Percentiles rank a stretch among this genome's conserved stretches.
Conservation (phyloP, 2,329 filamentous ascomycete genomes). For the Hypoxylon sp. region DNA sequence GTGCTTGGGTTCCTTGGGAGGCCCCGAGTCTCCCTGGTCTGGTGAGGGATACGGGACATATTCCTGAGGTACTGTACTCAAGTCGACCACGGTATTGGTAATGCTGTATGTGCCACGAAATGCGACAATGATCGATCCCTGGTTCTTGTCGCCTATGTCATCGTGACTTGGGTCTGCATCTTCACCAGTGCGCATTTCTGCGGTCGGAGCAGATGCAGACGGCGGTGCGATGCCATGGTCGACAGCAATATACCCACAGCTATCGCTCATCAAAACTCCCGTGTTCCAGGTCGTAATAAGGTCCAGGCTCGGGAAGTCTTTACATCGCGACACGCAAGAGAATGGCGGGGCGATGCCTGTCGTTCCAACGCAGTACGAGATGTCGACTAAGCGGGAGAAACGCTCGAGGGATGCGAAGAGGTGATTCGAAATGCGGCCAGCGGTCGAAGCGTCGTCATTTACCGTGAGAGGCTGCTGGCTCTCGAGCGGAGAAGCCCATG, state of each 20-base stretch:
- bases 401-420: constrained; percentile 88
- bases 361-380: constrained; percentile 89
- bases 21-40: constrained; percentile 50
- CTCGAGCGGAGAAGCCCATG: constrained; percentile 26
- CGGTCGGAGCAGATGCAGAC: constrained; percentile 4
- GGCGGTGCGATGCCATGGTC: constrained; percentile 64
- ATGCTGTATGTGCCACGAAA: constrained; percentile 96
- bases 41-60: constrained; percentile 85
- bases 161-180: background rate
- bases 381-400: constrained; percentile 89
- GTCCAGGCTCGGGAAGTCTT: constrained; percentile 81
- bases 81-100: constrained; percentile 87
- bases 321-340: constrained; percentile 82
- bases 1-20: constrained; percentile 51
- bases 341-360: constrained; percentile 87
- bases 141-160: constrained; percentile 3
- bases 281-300: constrained; percentile 91
- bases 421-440: constrained; percentile 58
- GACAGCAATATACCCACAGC: constrained; percentile 92
- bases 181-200: constrained; percentile 3
- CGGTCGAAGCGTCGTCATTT: constrained; percentile 16
- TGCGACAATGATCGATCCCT: constrained; percentile 74
- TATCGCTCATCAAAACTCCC: constrained; percentile 84
- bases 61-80: constrained; percentile 87
- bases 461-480: constrained; percentile 16